These are phyloP conservation scores for Sesbania bispinosa DNA, from an alignment of 306 rosid species.

Conservation along the genomic window DNA sequence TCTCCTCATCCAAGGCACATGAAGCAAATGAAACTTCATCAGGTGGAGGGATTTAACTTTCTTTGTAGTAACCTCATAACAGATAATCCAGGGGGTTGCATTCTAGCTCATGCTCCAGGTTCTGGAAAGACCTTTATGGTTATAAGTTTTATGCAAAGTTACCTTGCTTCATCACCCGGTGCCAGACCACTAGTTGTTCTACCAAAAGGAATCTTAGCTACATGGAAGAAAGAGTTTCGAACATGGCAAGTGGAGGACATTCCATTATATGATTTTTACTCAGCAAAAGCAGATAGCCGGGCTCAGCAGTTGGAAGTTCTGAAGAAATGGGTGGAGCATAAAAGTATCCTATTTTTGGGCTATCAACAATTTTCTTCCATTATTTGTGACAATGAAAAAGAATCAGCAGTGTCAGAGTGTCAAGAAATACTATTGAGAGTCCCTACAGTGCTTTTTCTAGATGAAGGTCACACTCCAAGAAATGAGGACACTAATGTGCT, in stretches of 20 bases:
- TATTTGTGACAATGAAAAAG: conserved; percentile 54
- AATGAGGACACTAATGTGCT: conserved; percentile 75
- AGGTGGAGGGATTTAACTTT: conserved; percentile 82
- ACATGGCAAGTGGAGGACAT: conserved; percentile 85
- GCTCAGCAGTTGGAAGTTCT: conserved; percentile 61
- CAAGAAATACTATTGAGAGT: conserved; percentile 59
- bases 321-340: conserved; percentile 63
- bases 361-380: conserved; percentile 81
- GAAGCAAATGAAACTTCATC: conserved; percentile 87
- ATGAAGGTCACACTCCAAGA: conserved; percentile 89
- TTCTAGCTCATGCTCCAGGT: conserved; percentile 91
- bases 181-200: conserved; percentile 85
- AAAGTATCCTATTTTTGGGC: conserved; percentile 79
- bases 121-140: conserved; percentile 94
- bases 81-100: conserved; percentile 84
- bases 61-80: conserved; percentile 67
- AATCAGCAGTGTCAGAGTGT: too few species aligned
- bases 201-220: conserved; percentile 80
- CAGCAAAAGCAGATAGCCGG: conserved; percentile 65
- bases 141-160: conserved; percentile 89
- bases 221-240: conserved; percentile 78
- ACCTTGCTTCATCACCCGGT: conserved; percentile 69
- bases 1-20: conserved; percentile 74
- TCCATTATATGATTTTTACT: conserved; percentile 65
- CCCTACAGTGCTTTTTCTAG: conserved; percentile 72